These are phyloP conservation scores for Bruguiera gymnorhiza DNA, from an alignment of 345 rosid genomes.

Conservation along the genomic window DNA sequence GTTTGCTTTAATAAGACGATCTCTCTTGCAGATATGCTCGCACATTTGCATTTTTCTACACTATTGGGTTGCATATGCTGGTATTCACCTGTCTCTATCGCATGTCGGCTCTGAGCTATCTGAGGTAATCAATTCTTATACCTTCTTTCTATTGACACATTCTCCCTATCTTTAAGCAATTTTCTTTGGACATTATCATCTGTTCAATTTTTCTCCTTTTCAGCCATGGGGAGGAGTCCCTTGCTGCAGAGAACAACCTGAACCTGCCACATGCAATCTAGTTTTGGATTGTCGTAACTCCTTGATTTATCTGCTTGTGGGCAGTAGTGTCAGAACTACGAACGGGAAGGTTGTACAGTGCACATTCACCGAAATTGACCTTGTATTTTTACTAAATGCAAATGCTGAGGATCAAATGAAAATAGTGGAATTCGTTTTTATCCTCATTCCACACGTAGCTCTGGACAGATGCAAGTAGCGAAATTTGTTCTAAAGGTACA, in stretches of 20 bases:
- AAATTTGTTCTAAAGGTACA: too few species aligned
- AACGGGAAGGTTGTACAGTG: slow-evolving; percentile 19
- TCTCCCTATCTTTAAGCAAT: not conserved
- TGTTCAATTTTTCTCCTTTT: not conserved
- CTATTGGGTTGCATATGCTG: slow-evolving; percentile 78
- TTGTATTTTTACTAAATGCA: not conserved
- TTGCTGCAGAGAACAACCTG: slow-evolving; percentile 41
- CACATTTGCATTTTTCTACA: slow-evolving; percentile 88
- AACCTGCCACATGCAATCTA: slow-evolving; percentile 73
- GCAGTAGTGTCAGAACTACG: not conserved
- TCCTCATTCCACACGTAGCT: not conserved
- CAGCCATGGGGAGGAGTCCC: slow-evolving; percentile 75
- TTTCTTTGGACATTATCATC: not conserved
- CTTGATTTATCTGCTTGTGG: too few species aligned
- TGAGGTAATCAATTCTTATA: slow-evolving; percentile 42
- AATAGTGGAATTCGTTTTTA: slow-evolving; percentile 1
- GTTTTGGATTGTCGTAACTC: slow-evolving; percentile 3
- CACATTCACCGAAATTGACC: slow-evolving; percentile 7
- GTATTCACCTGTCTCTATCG: slow-evolving; percentile 94
- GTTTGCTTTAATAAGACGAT: not conserved
- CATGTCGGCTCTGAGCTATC: slow-evolving; percentile 90
- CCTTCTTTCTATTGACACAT: not conserved
- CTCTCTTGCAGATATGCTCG: slow-evolving; percentile 70
- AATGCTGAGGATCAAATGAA: slow-evolving; percentile 4
- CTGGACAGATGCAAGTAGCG: too few species aligned